Base-by-base conservation (phyloP, 2,329 filamentous ascomycete genomes). In the Xylariaceae sp. region DNA sequence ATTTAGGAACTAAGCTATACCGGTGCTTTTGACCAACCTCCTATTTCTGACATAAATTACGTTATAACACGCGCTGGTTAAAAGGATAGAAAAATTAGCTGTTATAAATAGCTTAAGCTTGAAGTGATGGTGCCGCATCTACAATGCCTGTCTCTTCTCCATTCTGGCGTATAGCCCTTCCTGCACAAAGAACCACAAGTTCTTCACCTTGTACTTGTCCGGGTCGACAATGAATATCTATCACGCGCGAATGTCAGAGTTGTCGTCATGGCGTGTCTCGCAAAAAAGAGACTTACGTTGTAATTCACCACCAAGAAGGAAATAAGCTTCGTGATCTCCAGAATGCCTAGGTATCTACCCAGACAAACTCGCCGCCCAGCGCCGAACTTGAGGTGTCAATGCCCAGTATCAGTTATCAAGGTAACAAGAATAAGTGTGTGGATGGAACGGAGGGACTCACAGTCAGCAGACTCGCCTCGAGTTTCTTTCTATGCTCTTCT, bases 241-340 rank as follows among this genome's bases (percentile, higher is more conserved):
- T 23, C 4, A 46, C 23, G 17, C 16, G 12, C 11, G 26, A 3
- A 3, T 6, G 17, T 47, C 31, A 52, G 39, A 19, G 14, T 16
- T n/a, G 29, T 5, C 12, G 24, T 23, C 16, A 4, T 12, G 16
- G 7, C 7, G 16, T 26, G 11, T 12, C 7, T 23, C 9, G 12
- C 4, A n/a, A 6, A 36, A 12, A 33, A 17, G 19, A 19, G 8
- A 59, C 63, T 61, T 45, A 71, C 68, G 31, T 71, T 60, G 36
- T 70, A 71, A 33, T 64, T 63, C 14, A 68, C 28, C n/a, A 70
- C 28, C 4, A 71, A 48, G 28, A 65, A 64, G 0, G 68, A 52
- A 4, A 71, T 37, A 6, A 71, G 24, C 56, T 71, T 71, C 46
- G 70, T 70, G 17, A 71, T 47, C 47, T 71, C 69, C 8, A 71